phyloP scores from a whole-genome alignment of 306 rosid genomes.

The Malus fusca region DNA sequence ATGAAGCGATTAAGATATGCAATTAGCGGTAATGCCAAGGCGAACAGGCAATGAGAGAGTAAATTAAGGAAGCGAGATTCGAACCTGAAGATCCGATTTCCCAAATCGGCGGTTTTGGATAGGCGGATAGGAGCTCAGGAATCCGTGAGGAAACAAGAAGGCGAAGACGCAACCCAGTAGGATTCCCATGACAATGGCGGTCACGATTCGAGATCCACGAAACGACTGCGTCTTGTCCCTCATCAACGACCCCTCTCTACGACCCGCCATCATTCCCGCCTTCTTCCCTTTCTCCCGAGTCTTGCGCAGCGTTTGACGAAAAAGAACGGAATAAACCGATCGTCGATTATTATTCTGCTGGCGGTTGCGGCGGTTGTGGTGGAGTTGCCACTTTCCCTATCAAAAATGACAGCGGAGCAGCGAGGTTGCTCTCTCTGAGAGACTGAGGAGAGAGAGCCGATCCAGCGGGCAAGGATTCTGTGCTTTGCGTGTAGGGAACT shows the following conservation, averaged over 20 bases:
- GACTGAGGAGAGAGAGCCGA: too few relatives aligned
- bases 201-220: constrained; percentile 40
- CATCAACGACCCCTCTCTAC: constrained; percentile 44
- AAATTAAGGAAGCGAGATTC: not conserved
- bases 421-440: not conserved
- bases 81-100: constrained; percentile 44
- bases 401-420: not conserved
- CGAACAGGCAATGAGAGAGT: not conserved
- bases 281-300: not conserved
- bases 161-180: constrained; percentile 58
- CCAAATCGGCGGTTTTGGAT: constrained; percentile 30
- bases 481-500: not conserved
- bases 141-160: constrained; percentile 41
- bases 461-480: not conserved
- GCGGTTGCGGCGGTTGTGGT: not conserved
- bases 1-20: not conserved
- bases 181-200: constrained; percentile 50
- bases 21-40: not conserved
- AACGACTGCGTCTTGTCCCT: constrained; percentile 52
- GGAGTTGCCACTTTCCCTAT: not conserved
- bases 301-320: not conserved
- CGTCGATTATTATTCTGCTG: not conserved
- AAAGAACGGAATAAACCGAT: not conserved
- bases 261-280: constrained; percentile 50
- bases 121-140: constrained; percentile 32